Percentiles rank a stretch among this genome's conserved stretches.
Conservation (phyloP, 1,284 basidiomycete species). For the Malassezia dermatis region DNA sequence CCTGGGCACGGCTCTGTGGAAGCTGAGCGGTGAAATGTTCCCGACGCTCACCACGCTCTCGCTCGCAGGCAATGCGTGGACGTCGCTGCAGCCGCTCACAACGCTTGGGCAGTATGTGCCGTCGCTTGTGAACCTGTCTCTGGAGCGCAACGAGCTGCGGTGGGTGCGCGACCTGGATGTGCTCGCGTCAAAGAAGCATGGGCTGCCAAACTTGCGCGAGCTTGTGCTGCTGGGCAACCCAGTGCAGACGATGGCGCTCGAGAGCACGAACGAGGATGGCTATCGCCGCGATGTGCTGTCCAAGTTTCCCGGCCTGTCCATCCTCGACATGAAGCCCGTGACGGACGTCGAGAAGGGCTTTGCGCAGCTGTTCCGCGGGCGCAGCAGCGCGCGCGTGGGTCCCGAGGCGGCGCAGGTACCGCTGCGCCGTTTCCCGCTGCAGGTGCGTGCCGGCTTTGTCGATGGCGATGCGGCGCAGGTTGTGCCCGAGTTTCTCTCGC, state of each 20-base stretch:
- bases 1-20: constrained; percentile 73
- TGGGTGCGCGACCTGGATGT: constrained; percentile 41
- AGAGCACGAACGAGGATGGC: constrained; percentile 59
- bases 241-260: constrained; percentile 58
- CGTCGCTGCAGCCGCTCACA: constrained; percentile 31
- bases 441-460: constrained; percentile 64
- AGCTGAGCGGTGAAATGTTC: constrained; percentile 64
- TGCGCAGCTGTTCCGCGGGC: constrained; percentile 59
- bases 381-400: constrained; percentile 21
- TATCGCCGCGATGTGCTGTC: constrained; percentile 22
- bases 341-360: constrained; percentile 56
- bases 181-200: constrained; percentile 19
- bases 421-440: constrained; percentile 56
- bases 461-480: constrained; percentile 60
- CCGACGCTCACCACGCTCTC: constrained; percentile 30
- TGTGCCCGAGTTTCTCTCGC: constrained; percentile 62
- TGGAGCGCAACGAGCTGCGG: constrained; percentile 53
- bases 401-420: constrained; percentile 34
- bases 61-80: constrained; percentile 32
- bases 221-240: constrained; percentile 71
- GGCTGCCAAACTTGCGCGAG: constrained; percentile 51
- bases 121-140: constrained; percentile 60
- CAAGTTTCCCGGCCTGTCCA: constrained; percentile 26
- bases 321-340: constrained; percentile 59
- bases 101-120: constrained; percentile 50